phyloP scores from a whole-genome alignment of 164 flowering plant species.

The Platanus orientalis region DNA sequence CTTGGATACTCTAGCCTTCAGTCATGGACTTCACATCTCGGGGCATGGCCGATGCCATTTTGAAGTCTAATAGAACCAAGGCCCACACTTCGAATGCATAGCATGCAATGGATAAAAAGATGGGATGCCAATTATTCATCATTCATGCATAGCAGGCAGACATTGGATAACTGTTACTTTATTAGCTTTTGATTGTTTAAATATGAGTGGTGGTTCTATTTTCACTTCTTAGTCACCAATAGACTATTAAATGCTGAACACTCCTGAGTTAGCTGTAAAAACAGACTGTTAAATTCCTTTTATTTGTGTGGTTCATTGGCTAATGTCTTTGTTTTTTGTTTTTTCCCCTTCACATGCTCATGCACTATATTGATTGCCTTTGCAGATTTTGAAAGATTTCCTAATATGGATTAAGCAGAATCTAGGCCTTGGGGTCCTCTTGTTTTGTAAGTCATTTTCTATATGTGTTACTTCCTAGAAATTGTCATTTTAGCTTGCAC shows the following conservation, averaged over 20 bases:
- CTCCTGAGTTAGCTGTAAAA: neutral
- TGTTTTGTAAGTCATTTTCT: constrained; percentile 56
- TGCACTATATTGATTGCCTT: constrained; percentile 3
- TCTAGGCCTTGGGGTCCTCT: constrained; percentile 91
- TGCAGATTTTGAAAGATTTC: constrained; percentile 78
- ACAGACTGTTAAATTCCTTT: neutral
- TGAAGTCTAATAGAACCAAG: too few relatives aligned
- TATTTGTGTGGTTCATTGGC: neutral
- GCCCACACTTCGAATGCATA: too few relatives aligned
- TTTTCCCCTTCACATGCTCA: neutral
- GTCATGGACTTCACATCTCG: too few relatives aligned
- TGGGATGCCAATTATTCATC: too few relatives aligned
- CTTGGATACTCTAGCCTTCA: too few relatives aligned
- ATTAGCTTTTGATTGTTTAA: neutral
- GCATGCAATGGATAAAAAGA: too few relatives aligned
- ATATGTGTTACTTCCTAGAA: neutral
- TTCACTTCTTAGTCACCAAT: neutral
- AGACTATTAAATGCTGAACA: neutral
- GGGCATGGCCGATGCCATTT: too few relatives aligned
- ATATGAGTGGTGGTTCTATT: neutral
- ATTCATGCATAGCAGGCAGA: too few relatives aligned
- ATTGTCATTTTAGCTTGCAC: neutral
- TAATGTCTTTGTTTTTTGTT: neutral
- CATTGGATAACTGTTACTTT: neutral
- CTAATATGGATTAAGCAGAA: constrained; percentile 68